These are phyloP conservation scores for Colletotrichum eleusines DNA, from an alignment of 2,329 filamentous ascomycete genomes.

Conservation along the genomic window DNA sequence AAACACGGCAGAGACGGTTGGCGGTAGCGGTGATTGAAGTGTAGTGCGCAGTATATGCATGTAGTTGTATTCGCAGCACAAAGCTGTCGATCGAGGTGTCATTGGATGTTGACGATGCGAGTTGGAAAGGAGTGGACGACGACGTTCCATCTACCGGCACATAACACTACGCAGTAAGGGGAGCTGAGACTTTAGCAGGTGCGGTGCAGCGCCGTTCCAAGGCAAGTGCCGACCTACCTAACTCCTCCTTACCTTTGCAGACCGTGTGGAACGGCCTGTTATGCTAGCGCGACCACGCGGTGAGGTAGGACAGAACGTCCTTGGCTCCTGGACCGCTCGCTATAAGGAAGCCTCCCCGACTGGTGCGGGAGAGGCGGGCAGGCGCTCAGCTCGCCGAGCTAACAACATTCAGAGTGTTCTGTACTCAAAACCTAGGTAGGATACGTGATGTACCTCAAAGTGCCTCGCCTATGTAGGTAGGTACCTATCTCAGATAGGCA, in stretches of 20 bases:
- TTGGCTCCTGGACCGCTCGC: slow-evolving; percentile 1
- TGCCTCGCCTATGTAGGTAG: neutral
- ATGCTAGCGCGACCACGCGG: slow-evolving; percentile 6
- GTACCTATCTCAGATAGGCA: no score
- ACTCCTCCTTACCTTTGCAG: no score
- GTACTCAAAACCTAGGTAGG: no score
- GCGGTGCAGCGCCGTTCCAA: neutral
- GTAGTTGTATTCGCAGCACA: no score
- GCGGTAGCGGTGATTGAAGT: neutral
- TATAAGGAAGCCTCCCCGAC: slow-evolving; percentile 18
- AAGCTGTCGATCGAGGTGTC: neutral
- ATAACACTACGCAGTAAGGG: no score
- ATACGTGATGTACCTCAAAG: no score
- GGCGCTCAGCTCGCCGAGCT: no score
- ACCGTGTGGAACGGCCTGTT: slow-evolving; percentile 13
- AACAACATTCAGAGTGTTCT: no score
- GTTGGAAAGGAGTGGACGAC: neutral
- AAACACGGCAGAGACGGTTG: slow-evolving; percentile 8
- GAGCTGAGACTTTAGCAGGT: slow-evolving; percentile 14
- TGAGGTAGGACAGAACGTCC: neutral
- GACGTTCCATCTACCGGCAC: neutral
- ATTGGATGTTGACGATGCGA: slow-evolving; percentile 14
- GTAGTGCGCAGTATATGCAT: no score
- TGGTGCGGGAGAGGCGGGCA: neutral
- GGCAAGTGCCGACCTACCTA: neutral